Conservation (phyloP, 2,329 filamentous ascomycete genomes). For the Apiospora phragmitis region DNA sequence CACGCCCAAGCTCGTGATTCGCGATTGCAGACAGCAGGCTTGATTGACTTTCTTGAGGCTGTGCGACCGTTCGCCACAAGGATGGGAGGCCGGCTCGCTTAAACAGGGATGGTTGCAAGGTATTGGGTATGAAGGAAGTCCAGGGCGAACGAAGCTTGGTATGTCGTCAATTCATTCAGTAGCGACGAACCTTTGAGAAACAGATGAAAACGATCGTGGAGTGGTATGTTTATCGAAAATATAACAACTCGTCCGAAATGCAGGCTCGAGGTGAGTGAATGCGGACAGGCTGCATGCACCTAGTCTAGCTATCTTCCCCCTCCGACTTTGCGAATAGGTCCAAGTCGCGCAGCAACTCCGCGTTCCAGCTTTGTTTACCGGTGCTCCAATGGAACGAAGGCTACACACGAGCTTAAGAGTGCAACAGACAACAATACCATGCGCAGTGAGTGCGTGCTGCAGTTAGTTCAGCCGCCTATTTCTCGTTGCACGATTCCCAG, state of each 20-base stretch:
- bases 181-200: not conserved
- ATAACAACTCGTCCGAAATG: not conserved
- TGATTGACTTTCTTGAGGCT: constrained; percentile 17
- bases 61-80: constrained; percentile 12
- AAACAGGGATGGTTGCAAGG: not conserved
- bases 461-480: not conserved
- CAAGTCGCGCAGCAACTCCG: constrained; percentile 7
- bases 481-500: not conserved
- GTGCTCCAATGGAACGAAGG: not conserved
- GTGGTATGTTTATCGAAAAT: not conserved
- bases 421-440: not conserved
- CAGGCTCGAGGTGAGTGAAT: constrained; percentile 2
- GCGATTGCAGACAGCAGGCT: constrained; percentile 9
- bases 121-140: constrained; percentile 1
- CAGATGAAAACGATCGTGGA: constrained; percentile 1
- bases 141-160: not conserved
- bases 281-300: not conserved
- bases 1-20: constrained; percentile 16
- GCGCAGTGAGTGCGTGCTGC: not conserved
- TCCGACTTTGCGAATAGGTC: not conserved
- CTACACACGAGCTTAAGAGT: not conserved
- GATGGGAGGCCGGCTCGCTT: constrained; percentile 1
- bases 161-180: not conserved
- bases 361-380: constrained; percentile 6
- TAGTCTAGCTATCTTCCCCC: not conserved